Evolutionary conservation across 1,284 basidiomycete genomes (phyloP), one percentile per base, ranked within the genome.

Genomic region (Trametes sp.): DNA sequence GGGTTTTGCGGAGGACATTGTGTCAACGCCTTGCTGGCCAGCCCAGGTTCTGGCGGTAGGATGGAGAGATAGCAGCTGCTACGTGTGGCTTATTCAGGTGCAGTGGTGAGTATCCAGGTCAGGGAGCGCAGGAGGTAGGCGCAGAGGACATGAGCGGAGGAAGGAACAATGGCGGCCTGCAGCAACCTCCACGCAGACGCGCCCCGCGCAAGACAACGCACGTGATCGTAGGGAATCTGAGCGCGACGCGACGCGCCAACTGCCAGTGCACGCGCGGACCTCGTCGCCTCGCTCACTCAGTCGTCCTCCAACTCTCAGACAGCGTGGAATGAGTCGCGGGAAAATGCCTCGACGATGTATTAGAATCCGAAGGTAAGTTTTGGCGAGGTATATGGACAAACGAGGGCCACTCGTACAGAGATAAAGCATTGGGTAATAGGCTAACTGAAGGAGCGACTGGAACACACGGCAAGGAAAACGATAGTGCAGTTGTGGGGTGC

Each of bases 1-100:
- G 51, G 62, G 59, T 61, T 65, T 65, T 24, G 54, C 41, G 36
- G 64, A 36, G 31, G 67, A 66, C 65, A 70, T 70, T 33, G 54
- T 41, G 21, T 24, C 48, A 36, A 38, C 38, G 58, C 31, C 54
- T 33, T 46, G 49, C 54, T 45, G 35, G 57, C 52, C 57, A 8
- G 38, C 11, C 14, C 46, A 16, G 21, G 36, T 13, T 23, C n/a
- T 14, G 24, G 11, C 7, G 45, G 2, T 23, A 13, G 42, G 21
- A 7, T 26, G 21, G 5, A 33, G 21, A 14, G n/a, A 8, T 4
- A 4, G 29, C 1, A 31, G n/a, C 16, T 6, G 16, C 7, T 48
- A 31, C 19, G 44, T 16, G 23, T 44, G 26, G 54, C 24, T 13
- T 31, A 29, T n/a, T n/a, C n/a, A 19, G 31, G 49, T 50, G 31